phyloP scores from a whole-genome alignment of 2,329 filamentous ascomycete genomes.

The Remersonia thermophila region DNA sequence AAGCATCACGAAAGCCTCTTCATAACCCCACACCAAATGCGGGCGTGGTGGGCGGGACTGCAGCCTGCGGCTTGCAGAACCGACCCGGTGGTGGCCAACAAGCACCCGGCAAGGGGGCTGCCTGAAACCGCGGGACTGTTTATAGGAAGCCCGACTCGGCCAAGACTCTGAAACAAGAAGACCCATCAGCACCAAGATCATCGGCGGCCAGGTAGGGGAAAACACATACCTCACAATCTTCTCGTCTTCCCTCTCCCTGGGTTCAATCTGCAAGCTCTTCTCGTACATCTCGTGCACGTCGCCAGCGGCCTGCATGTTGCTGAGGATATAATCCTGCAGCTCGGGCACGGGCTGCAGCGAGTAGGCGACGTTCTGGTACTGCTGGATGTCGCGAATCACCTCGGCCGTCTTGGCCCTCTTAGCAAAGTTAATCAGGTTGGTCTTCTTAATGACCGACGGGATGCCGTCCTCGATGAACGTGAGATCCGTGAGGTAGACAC shows the following conservation, averaged over 20 bases:
- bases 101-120: no score
- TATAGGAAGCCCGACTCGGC: slow-evolving; percentile 25
- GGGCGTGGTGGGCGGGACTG: no score
- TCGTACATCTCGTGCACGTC: slow-evolving; percentile 99
- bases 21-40: no score
- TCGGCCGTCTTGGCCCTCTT: slow-evolving; percentile 97
- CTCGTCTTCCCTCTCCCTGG: slow-evolving; percentile 92
- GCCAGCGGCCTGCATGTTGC: slow-evolving; percentile 87
- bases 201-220: not conserved
- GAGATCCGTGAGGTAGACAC: slow-evolving; percentile 91
- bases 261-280: slow-evolving; percentile 85
- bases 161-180: slow-evolving; percentile 18
- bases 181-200: slow-evolving; percentile 3
- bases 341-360: slow-evolving; percentile 79
- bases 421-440: slow-evolving; percentile 94
- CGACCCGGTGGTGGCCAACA: no score
- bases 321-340: slow-evolving; percentile 91
- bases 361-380: slow-evolving; percentile 98
- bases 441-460: slow-evolving; percentile 89
- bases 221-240: slow-evolving; percentile 92
- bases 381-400: slow-evolving; percentile 95
- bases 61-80: no score
- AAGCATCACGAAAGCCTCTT: no score
- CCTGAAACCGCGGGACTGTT: no score
- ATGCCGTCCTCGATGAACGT: slow-evolving; percentile 99